Conservation (phyloP, 2,329 filamentous ascomycete species). For the Phaeosphaeria sp. region DNA sequence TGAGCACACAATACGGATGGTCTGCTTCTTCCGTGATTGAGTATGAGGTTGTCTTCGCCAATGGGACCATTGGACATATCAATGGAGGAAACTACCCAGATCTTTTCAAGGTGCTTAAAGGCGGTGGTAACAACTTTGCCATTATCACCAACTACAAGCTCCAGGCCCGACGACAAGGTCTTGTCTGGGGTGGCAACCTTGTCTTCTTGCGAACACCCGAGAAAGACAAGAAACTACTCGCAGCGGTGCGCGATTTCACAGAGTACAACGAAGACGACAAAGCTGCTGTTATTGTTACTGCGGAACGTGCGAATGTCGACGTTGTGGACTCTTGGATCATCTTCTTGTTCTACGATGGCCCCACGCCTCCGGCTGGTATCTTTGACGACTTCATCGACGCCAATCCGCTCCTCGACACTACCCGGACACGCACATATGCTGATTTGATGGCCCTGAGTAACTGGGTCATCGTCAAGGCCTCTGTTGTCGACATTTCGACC, state of each 20-base stretch:
- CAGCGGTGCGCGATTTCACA: slow-evolving; percentile 62
- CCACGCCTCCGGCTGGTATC: slow-evolving; percentile 55
- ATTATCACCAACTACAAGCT: slow-evolving; percentile 44
- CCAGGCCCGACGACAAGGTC: slow-evolving; percentile 28
- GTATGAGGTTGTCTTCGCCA: slow-evolving; percentile 57
- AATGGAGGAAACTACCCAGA: slow-evolving; percentile 36
- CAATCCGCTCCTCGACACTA: slow-evolving; percentile 52
- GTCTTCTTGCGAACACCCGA: slow-evolving; percentile 48
- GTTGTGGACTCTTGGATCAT: slow-evolving; percentile 40
- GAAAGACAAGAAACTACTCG: slow-evolving; percentile 51
- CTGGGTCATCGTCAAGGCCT: slow-evolving; percentile 42
- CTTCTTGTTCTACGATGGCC: slow-evolving; percentile 44
- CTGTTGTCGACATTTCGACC: slow-evolving; percentile 43
- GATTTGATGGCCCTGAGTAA: slow-evolving; percentile 57
- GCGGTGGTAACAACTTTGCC: slow-evolving; percentile 50
- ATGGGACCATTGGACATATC: slow-evolving; percentile 46
- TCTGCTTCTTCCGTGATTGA: slow-evolving; percentile 52
- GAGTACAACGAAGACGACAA: slow-evolving; percentile 56
- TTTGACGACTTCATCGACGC: slow-evolving; percentile 65
- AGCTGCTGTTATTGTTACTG: slow-evolving; percentile 41
- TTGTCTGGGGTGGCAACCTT: slow-evolving; percentile 57
- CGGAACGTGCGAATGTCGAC: slow-evolving; percentile 35
- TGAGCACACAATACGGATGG: slow-evolving; percentile 54
- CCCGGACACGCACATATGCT: slow-evolving; percentile 56
- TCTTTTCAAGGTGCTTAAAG: slow-evolving; percentile 47